Percentiles rank a stretch among this genome's conserved stretches.
Conservation (phyloP, 1,284 basidiomycete species). For the Chalciporus sp. region DNA sequence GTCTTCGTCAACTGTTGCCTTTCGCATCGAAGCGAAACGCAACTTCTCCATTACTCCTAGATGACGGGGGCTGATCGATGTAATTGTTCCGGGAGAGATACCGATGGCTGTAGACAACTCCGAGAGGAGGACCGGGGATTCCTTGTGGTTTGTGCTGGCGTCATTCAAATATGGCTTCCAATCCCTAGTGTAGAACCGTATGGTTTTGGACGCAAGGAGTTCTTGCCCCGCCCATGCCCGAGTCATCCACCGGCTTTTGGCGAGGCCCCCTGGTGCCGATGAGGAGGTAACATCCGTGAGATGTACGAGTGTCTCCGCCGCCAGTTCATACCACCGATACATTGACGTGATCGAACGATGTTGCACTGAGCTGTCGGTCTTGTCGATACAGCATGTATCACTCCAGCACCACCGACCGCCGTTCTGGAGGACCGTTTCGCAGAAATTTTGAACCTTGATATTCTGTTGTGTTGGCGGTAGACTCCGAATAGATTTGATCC, state of each 20-base stretch:
- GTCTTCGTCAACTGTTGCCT: conserved; percentile 10
- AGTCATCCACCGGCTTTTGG: conserved; percentile 16
- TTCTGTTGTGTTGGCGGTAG: conserved; percentile 3
- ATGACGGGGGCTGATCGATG: conserved; percentile 9
- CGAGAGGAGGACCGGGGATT: conserved; percentile 6
- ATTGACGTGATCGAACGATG: conserved; percentile 13
- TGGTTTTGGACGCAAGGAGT: conserved; percentile 11
- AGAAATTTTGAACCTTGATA: conserved; percentile 10
- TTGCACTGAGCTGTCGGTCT: background rate
- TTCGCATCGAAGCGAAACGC: conserved; percentile 12
- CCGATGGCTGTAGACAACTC: conserved; percentile 12
- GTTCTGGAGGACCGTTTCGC: background rate
- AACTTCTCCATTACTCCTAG: conserved; percentile 15
- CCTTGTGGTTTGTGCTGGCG: conserved; percentile 10
- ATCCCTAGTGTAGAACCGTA: conserved; percentile 15
- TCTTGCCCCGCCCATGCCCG: conserved; percentile 20
- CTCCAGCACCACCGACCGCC: background rate
- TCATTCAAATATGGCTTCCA: conserved; percentile 12
- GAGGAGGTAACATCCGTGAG: conserved; percentile 1
- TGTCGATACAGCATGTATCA: conserved; percentile 10
- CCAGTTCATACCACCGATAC: conserved; percentile 13
- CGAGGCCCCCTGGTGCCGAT: background rate
- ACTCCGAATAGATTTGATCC: conserved; percentile 1
- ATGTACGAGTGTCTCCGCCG: conserved; percentile 2
- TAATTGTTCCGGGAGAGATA: conserved; percentile 15